Percentiles rank a stretch among this genome's conserved stretches.
Evolutionary conservation across 495 filamentous ascomycete genomes (phyloP).

Genomic region (Lichenothelia convexa): DNA sequence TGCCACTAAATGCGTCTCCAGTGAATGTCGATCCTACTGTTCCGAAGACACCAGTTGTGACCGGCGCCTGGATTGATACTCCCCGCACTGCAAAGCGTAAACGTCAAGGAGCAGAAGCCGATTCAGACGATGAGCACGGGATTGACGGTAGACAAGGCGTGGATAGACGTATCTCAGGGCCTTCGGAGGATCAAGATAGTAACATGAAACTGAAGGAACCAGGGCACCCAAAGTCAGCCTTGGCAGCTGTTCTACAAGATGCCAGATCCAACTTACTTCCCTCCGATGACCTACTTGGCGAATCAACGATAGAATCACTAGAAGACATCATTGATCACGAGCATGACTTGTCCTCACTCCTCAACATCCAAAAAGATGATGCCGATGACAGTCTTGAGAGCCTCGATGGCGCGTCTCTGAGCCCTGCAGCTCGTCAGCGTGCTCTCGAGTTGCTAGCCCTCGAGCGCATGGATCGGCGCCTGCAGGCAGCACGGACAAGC

Average conservation of each 20-base stretch:
- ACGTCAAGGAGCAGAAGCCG: neutral
- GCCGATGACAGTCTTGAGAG: neutral
- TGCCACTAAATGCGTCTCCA: neutral
- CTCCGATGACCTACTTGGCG: slow-evolving; percentile 27
- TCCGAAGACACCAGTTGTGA: slow-evolving; percentile 25
- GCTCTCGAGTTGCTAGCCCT: slow-evolving; percentile 17
- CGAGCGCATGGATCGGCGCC: slow-evolving; percentile 18
- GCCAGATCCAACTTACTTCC: slow-evolving; percentile 17
- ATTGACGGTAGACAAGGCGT: neutral
- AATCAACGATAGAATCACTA: slow-evolving; percentile 44
- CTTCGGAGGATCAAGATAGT: neutral
- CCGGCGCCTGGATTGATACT: slow-evolving; percentile 31
- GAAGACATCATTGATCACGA: slow-evolving; percentile 38
- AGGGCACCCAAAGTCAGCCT: slow-evolving; percentile 12
- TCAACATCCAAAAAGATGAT: slow-evolving; percentile 8
- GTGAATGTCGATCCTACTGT: slow-evolving; percentile 1
- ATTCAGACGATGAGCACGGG: neutral
- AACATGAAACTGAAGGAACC: neutral
- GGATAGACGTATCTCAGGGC: neutral
- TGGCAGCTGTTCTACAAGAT: slow-evolving; percentile 34
- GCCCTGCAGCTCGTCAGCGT: slow-evolving; percentile 16
- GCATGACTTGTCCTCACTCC: too few relatives aligned
- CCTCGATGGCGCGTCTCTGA: neutral
- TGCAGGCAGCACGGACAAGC: slow-evolving; percentile 17
- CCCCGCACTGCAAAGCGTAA: slow-evolving; percentile 8